A percentile compares a stretch with the other conserved stretches of the same genome.
Evolutionary conservation across 805 yeast genomes (phyloP).

Genomic region (Ogataea corticis): DNA sequence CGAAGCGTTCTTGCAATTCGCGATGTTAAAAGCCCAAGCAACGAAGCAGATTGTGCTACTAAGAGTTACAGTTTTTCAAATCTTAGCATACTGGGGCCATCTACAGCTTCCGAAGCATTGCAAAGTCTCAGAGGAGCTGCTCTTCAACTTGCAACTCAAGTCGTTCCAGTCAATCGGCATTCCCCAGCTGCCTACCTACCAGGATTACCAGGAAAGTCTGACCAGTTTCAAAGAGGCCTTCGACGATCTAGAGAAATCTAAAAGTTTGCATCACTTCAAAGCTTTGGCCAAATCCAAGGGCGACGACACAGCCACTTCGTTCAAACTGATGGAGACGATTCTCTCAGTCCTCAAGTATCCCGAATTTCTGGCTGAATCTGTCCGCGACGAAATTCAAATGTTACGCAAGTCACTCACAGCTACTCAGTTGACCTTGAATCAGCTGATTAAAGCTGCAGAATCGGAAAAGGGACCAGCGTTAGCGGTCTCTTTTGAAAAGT

Average conservation of each 20-base stretch:
- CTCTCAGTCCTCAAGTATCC: constrained; percentile 10
- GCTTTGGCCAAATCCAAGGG: constrained; percentile 16
- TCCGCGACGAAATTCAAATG: constrained; percentile 12
- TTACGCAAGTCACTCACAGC: constrained; percentile 34
- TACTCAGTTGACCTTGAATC: constrained; percentile 23
- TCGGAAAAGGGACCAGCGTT: constrained; percentile 8
- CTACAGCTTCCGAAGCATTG: constrained; percentile 31
- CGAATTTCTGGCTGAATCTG: constrained; percentile 7
- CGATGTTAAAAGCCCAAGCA: constrained; percentile 12
- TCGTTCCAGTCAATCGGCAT: constrained; percentile 79
- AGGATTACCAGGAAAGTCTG: constrained; percentile 32
- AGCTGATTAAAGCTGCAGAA: constrained; percentile 18
- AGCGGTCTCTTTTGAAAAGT: constrained; percentile 29
- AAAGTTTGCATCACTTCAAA: constrained; percentile 15
- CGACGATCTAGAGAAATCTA: constrained; percentile 10
- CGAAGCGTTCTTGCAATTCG: constrained; percentile 16
- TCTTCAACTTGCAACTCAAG: constrained; percentile 67
- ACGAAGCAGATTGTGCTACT: constrained; percentile 21
- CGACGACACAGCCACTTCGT: constrained; percentile 15
- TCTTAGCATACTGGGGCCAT: constrained; percentile 25
- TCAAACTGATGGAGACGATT: constrained; percentile 10
- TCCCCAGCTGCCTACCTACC: constrained; percentile 61
- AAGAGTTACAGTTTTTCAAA: constrained; percentile 26
- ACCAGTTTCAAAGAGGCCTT: constrained; percentile 18
- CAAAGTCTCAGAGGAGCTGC: constrained; percentile 33